Percentiles rank a stretch among this genome's conserved stretches.
These are phyloP conservation scores for Xylaria venustula DNA, from an alignment of 495 filamentous ascomycete species.

Conservation along the genomic window DNA sequence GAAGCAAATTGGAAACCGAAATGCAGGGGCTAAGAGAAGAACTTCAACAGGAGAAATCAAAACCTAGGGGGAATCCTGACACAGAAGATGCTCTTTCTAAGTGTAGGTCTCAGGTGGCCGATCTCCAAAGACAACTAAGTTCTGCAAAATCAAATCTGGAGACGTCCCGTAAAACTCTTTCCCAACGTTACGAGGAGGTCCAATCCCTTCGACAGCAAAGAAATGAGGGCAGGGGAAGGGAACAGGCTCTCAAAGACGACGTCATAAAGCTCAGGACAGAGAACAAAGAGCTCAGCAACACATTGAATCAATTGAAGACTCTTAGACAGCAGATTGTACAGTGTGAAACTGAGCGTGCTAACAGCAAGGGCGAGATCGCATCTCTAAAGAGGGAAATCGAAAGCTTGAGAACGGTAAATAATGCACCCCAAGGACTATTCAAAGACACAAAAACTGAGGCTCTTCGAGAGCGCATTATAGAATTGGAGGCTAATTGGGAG, in stretches of 20 bases:
- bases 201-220: background rate
- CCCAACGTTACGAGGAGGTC: background rate
- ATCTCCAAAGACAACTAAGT: background rate
- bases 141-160: background rate
- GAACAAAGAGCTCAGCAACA: background rate
- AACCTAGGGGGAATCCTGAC: background rate
- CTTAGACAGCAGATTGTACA: background rate
- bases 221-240: background rate
- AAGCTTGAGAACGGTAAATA: background rate
- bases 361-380: background rate
- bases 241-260: background rate
- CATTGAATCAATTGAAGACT: background rate
- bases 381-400: background rate
- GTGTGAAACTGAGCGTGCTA: background rate
- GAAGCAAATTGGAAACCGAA: background rate
- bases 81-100: background rate
- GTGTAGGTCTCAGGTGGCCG: background rate
- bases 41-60: background rate
- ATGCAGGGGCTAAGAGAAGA: background rate
- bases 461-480: background rate
- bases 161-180: background rate
- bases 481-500: background rate
- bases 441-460: background rate
- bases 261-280: background rate
- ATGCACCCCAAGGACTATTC: background rate